Evolutionary conservation across 2,329 filamentous ascomycete species (phyloP).

Genomic region (Colletotrichum caudatum): DNA sequence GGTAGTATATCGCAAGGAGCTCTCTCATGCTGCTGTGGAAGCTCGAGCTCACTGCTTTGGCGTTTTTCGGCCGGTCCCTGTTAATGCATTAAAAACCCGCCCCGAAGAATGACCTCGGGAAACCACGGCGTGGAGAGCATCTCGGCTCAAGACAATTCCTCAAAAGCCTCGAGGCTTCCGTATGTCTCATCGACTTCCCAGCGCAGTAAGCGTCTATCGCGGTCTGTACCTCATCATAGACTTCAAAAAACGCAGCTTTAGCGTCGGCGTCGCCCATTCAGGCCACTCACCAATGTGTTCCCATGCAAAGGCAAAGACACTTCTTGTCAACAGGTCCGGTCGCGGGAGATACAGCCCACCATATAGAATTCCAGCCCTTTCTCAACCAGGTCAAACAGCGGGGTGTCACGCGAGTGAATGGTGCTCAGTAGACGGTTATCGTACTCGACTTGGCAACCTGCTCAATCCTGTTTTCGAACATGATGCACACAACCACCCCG

Average conservation of each 20-base stretch:
- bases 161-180: too few species aligned
- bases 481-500: too few species aligned
- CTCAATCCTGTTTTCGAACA: too few species aligned
- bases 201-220: background rate
- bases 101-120: too few species aligned
- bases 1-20: background rate
- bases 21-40: background rate
- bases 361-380: constrained; percentile 3
- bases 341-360: background rate
- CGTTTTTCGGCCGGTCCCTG: too few species aligned
- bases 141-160: too few species aligned
- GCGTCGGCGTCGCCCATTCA: constrained; percentile 5
- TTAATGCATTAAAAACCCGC: too few species aligned
- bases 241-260: constrained; percentile 8
- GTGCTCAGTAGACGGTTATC: constrained; percentile 16
- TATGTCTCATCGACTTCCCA: too few species aligned
- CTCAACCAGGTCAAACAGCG: constrained; percentile 11
- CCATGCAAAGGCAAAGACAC: constrained; percentile 17
- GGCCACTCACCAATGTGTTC: constrained; percentile 3
- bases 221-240: background rate
- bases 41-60: too few species aligned
- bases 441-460: background rate
- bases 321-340: constrained; percentile 13
- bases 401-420: background rate
- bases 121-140: too few species aligned